Conservation (phyloP, 352 stramenopile species). For the Pythium utonaiense region DNA sequence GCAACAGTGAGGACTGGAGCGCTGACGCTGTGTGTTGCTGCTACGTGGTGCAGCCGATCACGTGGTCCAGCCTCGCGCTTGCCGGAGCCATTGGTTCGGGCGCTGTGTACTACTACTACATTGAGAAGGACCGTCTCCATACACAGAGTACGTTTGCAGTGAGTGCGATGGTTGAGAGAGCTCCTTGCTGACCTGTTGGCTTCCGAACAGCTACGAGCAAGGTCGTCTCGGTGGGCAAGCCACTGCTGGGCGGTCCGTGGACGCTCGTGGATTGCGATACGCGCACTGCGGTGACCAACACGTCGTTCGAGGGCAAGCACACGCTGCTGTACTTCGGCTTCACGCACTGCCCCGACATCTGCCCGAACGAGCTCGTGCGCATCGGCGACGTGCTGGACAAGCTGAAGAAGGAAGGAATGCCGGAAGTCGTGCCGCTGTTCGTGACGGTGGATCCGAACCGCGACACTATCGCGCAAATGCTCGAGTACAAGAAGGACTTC, state of each 20-base stretch:
- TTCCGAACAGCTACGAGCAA: slow-evolving; percentile 65
- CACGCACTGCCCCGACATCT: slow-evolving; percentile 99
- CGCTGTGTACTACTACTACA: slow-evolving; percentile 87
- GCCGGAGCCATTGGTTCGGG: slow-evolving; percentile 65
- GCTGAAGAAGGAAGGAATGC: slow-evolving; percentile 62
- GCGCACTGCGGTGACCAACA: slow-evolving; percentile 86
- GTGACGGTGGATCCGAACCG: slow-evolving; percentile 97
- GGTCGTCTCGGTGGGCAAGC: slow-evolving; percentile 88
- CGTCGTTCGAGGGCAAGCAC: slow-evolving; percentile 92
- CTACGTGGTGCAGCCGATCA: slow-evolving; percentile 76
- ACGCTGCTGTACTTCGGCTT: slow-evolving; percentile 99
- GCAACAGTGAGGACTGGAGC: no score
- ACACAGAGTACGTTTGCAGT: slow-evolving; percentile 56
- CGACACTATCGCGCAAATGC: slow-evolving; percentile 96
- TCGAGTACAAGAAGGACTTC: slow-evolving; percentile 93
- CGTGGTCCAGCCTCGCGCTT: slow-evolving; percentile 80
- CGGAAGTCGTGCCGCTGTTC: slow-evolving; percentile 91
- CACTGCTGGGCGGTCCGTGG: slow-evolving; percentile 89
- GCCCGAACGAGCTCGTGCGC: slow-evolving; percentile 98
- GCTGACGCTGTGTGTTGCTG: no score
- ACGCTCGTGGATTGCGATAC: slow-evolving; percentile 91
- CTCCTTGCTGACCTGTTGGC: no score
- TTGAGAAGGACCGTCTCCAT: slow-evolving; percentile 86
- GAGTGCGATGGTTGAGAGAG: neutral
- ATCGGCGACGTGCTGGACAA: slow-evolving; percentile 94